Evolutionary conservation across 495 filamentous ascomycete species (phyloP).

Genomic region (Cairneyella variabilis): DNA sequence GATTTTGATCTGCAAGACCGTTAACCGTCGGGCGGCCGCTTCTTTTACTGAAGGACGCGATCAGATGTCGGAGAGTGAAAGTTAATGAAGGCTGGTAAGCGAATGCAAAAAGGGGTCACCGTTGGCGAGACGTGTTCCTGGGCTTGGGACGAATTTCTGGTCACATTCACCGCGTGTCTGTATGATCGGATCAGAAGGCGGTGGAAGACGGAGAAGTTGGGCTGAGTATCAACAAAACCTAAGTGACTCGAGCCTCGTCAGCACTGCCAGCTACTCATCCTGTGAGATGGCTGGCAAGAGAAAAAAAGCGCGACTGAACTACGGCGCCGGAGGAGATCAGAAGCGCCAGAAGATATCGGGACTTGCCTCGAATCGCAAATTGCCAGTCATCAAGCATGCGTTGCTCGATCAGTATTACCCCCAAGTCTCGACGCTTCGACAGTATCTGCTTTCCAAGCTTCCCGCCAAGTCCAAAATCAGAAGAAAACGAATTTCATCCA

Average conservation of each 20-base stretch:
- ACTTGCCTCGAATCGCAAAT: not conserved
- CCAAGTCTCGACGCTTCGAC: constrained; percentile 61
- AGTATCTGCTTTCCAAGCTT: constrained; percentile 59
- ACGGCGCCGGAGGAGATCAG: constrained; percentile 6
- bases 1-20: too few species aligned
- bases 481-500: constrained; percentile 37
- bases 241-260: not conserved
- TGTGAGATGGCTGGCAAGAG: constrained; percentile 28
- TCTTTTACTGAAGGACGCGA: too few species aligned
- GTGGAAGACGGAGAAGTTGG: too few species aligned
- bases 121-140: too few species aligned
- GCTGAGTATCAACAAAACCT: too few species aligned
- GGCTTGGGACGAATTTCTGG: too few species aligned
- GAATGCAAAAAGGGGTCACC: too few species aligned
- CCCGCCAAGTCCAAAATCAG: constrained; percentile 39
- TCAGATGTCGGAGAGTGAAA: too few species aligned
- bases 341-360: constrained; percentile 7
- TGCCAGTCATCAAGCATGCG: constrained; percentile 47
- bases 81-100: too few species aligned
- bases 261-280: constrained; percentile 1
- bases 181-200: too few species aligned
- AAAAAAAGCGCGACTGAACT: constrained; percentile 23
- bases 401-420: constrained; percentile 74
- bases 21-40: too few species aligned
- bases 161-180: too few species aligned